These are phyloP conservation scores for Paracamarosporium sp. DNA, from an alignment of 2,329 filamentous ascomycete species.

Conservation along the genomic window DNA sequence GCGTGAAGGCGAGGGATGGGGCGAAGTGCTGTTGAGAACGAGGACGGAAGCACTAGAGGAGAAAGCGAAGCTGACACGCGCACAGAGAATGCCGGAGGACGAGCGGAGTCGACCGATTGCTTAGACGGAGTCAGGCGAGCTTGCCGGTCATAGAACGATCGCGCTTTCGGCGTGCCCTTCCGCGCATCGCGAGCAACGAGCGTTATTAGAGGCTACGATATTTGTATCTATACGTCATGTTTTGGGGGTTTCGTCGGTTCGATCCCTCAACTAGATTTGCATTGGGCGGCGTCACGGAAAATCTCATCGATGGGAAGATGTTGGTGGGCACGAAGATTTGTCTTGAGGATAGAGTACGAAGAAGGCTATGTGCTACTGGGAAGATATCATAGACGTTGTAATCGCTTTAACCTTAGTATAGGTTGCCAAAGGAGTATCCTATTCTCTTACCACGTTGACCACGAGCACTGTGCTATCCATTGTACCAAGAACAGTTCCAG, in stretches of 20 bases:
- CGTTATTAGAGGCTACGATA: background rate
- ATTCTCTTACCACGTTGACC: too few relatives aligned
- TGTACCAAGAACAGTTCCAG: too few relatives aligned
- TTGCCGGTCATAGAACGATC: too few relatives aligned
- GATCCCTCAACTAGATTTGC: background rate
- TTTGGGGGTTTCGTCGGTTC: background rate
- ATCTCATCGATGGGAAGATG: background rate
- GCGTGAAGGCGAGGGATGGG: background rate
- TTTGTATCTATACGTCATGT: slow-evolving; percentile 3
- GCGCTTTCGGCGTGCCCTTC: too few relatives aligned
- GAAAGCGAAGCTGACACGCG: background rate
- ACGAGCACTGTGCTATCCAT: too few relatives aligned
- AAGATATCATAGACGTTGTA: too few relatives aligned
- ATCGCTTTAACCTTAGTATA: too few relatives aligned
- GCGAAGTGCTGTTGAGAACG: background rate
- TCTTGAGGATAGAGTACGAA: too few relatives aligned
- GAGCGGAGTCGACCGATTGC: slow-evolving; percentile 49
- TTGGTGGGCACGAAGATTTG: too few relatives aligned
- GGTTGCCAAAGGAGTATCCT: too few relatives aligned
- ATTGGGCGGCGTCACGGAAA: slow-evolving; percentile 7
- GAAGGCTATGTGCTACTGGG: too few relatives aligned
- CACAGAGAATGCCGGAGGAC: slow-evolving; percentile 47
- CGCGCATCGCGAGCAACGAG: background rate
- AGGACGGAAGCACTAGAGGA: background rate
- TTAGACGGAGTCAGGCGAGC: slow-evolving; percentile 23